These are phyloP conservation scores for Cordia subcordata DNA, from an alignment of 257 asterid species.

Conservation along the genomic window DNA sequence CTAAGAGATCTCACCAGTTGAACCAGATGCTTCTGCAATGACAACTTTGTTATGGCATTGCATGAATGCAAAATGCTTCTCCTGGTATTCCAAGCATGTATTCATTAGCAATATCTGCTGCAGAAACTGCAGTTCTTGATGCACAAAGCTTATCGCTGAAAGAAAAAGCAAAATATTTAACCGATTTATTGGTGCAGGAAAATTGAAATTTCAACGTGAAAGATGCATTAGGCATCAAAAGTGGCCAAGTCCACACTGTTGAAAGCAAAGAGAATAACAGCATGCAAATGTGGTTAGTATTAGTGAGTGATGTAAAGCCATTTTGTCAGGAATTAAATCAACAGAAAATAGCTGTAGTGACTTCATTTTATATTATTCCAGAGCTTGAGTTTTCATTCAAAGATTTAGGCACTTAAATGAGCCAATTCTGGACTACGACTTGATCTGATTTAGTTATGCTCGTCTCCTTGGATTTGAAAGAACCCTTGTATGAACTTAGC, in stretches of 20 bases:
- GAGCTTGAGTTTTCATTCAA: too few species aligned
- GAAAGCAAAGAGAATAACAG: too few species aligned
- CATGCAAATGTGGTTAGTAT: too few species aligned
- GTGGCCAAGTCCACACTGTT: too few species aligned
- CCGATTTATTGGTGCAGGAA: background rate
- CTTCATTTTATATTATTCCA: too few species aligned
- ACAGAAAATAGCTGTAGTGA: too few species aligned
- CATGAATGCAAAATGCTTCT: slow-evolving; percentile 57
- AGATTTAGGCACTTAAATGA: too few species aligned
- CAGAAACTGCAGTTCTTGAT: slow-evolving; percentile 83
- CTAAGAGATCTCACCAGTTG: slow-evolving; percentile 46
- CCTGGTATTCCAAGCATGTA: slow-evolving; percentile 56
- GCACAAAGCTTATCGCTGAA: slow-evolving; percentile 80
- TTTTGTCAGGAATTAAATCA: too few species aligned
- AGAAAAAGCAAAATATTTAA: slow-evolving; percentile 2
- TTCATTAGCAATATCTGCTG: slow-evolving; percentile 67
- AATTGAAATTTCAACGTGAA: background rate
- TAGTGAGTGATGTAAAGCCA: too few species aligned
- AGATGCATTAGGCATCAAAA: background rate
- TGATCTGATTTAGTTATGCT: background rate
- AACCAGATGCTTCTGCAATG: slow-evolving; percentile 65
- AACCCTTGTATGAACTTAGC: background rate
- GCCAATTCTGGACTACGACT: too few species aligned
- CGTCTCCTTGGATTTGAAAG: background rate
- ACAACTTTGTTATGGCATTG: slow-evolving; percentile 60